Percentiles rank a stretch among this genome's conserved stretches.
These are phyloP conservation scores for Phytopythium mirpurense DNA, from an alignment of 352 stramenopile species.

Conservation along the genomic window DNA sequence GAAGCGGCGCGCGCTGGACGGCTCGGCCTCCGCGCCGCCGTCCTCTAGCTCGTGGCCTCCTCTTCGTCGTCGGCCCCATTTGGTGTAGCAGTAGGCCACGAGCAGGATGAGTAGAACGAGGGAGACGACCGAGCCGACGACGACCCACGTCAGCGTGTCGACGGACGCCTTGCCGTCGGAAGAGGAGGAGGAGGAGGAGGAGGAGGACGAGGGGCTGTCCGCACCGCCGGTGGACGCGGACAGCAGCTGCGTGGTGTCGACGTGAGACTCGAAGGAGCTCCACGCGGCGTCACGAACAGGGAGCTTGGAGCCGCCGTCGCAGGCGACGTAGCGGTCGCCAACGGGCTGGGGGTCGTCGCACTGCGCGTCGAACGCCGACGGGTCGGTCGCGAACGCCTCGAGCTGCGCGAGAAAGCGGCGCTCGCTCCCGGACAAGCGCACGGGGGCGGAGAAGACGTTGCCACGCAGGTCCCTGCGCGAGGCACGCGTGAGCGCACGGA, in stretches of 20 bases:
- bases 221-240: constrained; percentile 1
- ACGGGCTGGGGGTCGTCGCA: constrained; percentile 10
- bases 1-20: not conserved
- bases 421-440: constrained; percentile 7
- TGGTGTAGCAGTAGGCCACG: constrained; percentile 8
- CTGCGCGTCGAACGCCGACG: constrained; percentile 4
- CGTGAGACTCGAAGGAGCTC: no score
- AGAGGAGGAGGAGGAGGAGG: not conserved
- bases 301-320: not conserved
- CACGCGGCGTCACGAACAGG: no score
- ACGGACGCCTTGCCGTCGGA: not conserved
- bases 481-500: not conserved
- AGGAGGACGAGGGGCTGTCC: not conserved
- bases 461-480: constrained; percentile 14
- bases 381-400: constrained; percentile 11
- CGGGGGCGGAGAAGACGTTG: constrained; percentile 8
- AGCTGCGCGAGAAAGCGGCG: constrained; percentile 8
- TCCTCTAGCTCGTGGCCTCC: not conserved
- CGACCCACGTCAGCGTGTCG: constrained; percentile 8
- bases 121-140: constrained; percentile 7
- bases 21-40: not conserved
- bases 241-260: not conserved
- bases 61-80: not conserved
- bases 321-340: constrained; percentile 10
- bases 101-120: constrained; percentile 8